Percentiles rank a stretch among this genome's conserved stretches.
phyloP scores from a whole-genome alignment of 2,329 filamentous ascomycete genomes.

The Penicillium griseofulvum region DNA sequence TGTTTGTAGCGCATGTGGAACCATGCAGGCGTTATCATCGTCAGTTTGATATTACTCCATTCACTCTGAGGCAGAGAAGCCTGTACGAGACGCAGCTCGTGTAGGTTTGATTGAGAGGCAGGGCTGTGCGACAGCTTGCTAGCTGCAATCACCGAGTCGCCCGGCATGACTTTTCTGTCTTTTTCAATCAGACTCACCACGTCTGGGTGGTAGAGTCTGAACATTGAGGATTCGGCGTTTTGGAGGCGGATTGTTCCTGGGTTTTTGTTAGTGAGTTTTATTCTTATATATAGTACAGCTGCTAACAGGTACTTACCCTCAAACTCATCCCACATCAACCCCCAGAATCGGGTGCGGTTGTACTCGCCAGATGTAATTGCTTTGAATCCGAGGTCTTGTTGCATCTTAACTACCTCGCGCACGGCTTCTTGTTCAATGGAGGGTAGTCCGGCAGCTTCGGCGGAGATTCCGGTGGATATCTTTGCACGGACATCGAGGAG shows the following conservation, averaged over 20 bases:
- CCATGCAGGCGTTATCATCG: conserved; percentile 65
- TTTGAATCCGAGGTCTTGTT: conserved; percentile 22
- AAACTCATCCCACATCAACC: conserved; percentile 26
- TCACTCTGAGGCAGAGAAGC: conserved; percentile 54
- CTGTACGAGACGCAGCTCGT: conserved; percentile 23
- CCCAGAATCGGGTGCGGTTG: conserved; percentile 26
- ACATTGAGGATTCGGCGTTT: conserved; percentile 28
- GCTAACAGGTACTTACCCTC: conserved; percentile 9
- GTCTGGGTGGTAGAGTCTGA: conserved; percentile 28
- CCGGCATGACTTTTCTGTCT: conserved; percentile 28
- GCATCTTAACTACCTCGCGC: conserved; percentile 22
- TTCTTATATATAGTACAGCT: not conserved
- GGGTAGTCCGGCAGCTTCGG: conserved; percentile 18
- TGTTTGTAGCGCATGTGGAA: conserved; percentile 64
- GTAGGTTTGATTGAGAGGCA: conserved; percentile 20
- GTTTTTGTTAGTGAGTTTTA: conserved; percentile 52
- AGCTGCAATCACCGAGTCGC: conserved; percentile 27
- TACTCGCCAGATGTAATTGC: conserved; percentile 22
- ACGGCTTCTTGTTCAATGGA: conserved; percentile 19
- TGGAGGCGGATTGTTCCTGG: conserved; percentile 37
- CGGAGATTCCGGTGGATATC: conserved; percentile 19
- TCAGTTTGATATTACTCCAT: conserved; percentile 66
- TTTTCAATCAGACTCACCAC: conserved; percentile 28
- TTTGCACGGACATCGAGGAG: conserved; percentile 20
- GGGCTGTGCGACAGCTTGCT: conserved; percentile 23